Base-by-base conservation (phyloP, 176 grass and related monocot species). In the Avena eriantha region DNA sequence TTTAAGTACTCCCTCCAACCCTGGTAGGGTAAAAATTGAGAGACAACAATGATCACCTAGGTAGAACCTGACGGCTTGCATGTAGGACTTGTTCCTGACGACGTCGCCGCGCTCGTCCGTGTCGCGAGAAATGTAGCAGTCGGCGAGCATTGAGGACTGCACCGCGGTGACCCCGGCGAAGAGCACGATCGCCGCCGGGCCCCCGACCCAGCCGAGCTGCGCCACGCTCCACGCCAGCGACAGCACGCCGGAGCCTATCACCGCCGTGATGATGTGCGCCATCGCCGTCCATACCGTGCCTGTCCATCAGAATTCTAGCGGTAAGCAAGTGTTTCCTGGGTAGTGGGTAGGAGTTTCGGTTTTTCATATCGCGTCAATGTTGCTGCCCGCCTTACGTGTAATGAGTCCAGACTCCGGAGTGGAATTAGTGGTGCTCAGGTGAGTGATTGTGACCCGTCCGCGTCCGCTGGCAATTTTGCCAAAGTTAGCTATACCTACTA, bases 221-320 rank as follows among this genome's bases (percentile, higher is more conserved):
- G 91, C 96, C 60, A 98, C 88, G 83, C 93, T 94, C 96, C 93
- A 98, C 29, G 91, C 91, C 21, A 98, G 70, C 34, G 96, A 94
- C 47, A 95, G 63, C 71, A 98, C 93, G 58, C 96, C 93, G 26
- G 93, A 93, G 1, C 93, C 91, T 23, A 98, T 93, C 45, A 95
- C 93, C 60, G 88, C 95, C 55, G 95, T 98, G 67, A 95, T 90
- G 68, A 98, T 89, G 82, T 98, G 93, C 33, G 95, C 93, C 10
- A 79, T 78, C 18, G 93, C 93, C 8, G 91, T 98, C 95, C 95
- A 98, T 88, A 88, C 12, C 21, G 89, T 95, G 1, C 96, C 96
- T 98, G 72, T 6, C 45, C 10, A 71, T 45, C 1, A 64, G 43
- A 80, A 59, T 22, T 39, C 19, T 10, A 10, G 10, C 10, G 31